Evolutionary conservation across 148 eudicot species (phyloP).

Genomic region (Spergularia bocconei): DNA sequence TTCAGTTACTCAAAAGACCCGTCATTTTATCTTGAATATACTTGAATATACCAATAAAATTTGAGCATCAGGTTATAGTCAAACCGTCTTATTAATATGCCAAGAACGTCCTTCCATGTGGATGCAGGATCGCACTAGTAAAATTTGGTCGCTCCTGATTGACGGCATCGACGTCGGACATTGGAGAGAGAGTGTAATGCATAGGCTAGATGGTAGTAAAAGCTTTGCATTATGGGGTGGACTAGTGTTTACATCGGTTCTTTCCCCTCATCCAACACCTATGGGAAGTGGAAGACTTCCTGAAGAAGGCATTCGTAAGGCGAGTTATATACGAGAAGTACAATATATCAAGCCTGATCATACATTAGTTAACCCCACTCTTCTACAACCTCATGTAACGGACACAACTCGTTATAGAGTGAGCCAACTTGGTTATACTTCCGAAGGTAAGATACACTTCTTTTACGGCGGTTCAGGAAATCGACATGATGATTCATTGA

Average conservation of each 20-base stretch:
- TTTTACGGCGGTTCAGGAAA: background rate
- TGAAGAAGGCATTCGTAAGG: background rate
- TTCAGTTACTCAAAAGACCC: too few relatives aligned
- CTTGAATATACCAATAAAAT: too few relatives aligned
- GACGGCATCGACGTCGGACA: background rate
- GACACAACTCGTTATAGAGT: background rate
- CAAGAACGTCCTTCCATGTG: background rate
- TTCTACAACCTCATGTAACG: background rate
- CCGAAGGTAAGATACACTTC: background rate
- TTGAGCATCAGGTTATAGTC: too few relatives aligned
- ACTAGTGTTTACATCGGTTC: background rate
- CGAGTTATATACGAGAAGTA: background rate
- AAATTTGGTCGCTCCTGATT: background rate
- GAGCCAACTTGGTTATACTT: background rate
- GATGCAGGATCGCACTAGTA: background rate
- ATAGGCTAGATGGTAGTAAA: background rate
- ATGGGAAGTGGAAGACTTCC: constrained; percentile 1
- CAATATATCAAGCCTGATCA: background rate
- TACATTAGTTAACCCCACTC: background rate
- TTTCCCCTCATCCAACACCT: background rate
- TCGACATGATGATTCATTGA: background rate
- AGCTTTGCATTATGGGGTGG: background rate
- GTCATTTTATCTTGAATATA: too few relatives aligned
- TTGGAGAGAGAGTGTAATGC: background rate
- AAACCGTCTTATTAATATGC: too few relatives aligned